These are phyloP conservation scores for Candolleomyces eurysporus DNA, from an alignment of 768 basidiomycete genomes.

Conservation along the genomic window DNA sequence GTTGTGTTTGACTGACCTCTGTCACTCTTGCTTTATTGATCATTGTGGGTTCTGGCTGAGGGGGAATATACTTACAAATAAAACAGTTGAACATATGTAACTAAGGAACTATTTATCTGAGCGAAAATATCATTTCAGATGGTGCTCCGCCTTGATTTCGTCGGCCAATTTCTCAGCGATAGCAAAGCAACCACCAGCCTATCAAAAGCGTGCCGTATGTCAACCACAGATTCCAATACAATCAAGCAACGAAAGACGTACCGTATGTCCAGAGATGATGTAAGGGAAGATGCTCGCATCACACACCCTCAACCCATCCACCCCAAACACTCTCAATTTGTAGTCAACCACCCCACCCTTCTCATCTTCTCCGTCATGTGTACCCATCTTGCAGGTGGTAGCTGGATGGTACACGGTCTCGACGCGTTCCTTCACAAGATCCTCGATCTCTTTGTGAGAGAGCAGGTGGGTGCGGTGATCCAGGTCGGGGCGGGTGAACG, in stretches of 20 bases:
- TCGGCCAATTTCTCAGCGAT: conserved; percentile 32
- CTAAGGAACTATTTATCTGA: too few species aligned
- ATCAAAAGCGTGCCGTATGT: background rate
- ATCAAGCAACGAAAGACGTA: conserved; percentile 18
- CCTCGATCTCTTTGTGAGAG: conserved; percentile 40
- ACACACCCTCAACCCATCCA: conserved; percentile 42
- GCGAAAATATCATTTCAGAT: background rate
- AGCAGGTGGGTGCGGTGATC: conserved; percentile 38
- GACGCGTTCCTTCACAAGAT: conserved; percentile 38
- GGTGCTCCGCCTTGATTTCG: conserved; percentile 25
- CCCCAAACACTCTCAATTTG: conserved; percentile 37
- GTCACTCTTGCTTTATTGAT: too few species aligned
- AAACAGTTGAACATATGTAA: too few species aligned
- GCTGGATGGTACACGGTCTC: conserved; percentile 51
- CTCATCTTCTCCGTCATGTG: conserved; percentile 16
- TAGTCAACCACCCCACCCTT: conserved; percentile 40
- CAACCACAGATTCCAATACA: background rate
- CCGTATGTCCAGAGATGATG: conserved; percentile 48
- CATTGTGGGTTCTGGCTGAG: too few species aligned
- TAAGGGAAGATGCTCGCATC: conserved; percentile 48
- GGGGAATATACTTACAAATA: too few species aligned
- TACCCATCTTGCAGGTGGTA: conserved; percentile 47
- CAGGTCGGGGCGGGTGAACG: conserved; percentile 29
- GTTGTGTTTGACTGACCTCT: too few species aligned
- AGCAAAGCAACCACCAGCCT: conserved; percentile 31